Evolutionary conservation across 2,329 filamentous ascomycete species (phyloP).

Genomic region (Arthrobotrys iridis): DNA sequence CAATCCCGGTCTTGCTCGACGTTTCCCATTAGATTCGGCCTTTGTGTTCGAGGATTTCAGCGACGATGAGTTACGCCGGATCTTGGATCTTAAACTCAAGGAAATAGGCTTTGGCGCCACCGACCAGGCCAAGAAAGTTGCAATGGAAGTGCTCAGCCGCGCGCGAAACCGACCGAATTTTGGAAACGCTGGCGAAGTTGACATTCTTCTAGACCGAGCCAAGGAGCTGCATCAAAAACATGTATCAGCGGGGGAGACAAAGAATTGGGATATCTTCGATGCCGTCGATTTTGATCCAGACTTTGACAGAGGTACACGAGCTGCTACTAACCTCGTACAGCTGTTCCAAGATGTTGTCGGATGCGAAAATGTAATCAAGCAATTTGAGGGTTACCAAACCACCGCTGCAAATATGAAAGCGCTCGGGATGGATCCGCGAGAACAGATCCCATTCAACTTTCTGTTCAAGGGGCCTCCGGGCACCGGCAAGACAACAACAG

Average conservation of each 20-base stretch:
- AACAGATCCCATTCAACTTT: slow-evolving; percentile 73
- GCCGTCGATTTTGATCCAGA: slow-evolving; percentile 68
- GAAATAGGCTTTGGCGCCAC: slow-evolving; percentile 67
- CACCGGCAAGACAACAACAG: slow-evolving; percentile 56
- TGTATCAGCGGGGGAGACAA: slow-evolving; percentile 27
- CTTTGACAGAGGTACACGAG: slow-evolving; percentile 65
- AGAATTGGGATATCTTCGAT: slow-evolving; percentile 57
- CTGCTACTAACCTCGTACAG: slow-evolving; percentile 68
- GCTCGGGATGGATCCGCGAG: slow-evolving; percentile 67
- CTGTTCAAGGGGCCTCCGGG: slow-evolving; percentile 72
- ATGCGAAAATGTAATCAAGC: slow-evolving; percentile 67
- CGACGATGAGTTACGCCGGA: slow-evolving; percentile 68
- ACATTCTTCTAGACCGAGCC: slow-evolving; percentile 71
- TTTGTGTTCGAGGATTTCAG: slow-evolving; percentile 77
- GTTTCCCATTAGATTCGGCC: slow-evolving; percentile 73
- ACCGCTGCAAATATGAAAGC: slow-evolving; percentile 66
- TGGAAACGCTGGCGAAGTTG: slow-evolving; percentile 79
- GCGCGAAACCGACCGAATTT: slow-evolving; percentile 73
- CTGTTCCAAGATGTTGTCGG: slow-evolving; percentile 70
- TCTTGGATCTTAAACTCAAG: slow-evolving; percentile 73
- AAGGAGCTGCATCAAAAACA: slow-evolving; percentile 65
- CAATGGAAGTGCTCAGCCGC: slow-evolving; percentile 71
- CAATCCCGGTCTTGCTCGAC: slow-evolving; percentile 74
- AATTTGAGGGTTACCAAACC: slow-evolving; percentile 68
- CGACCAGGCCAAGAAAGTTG: slow-evolving; percentile 66